Evolutionary conservation across 78 protist genomes (phyloP).

Genomic region (Dictyostelium intermedium): DNA sequence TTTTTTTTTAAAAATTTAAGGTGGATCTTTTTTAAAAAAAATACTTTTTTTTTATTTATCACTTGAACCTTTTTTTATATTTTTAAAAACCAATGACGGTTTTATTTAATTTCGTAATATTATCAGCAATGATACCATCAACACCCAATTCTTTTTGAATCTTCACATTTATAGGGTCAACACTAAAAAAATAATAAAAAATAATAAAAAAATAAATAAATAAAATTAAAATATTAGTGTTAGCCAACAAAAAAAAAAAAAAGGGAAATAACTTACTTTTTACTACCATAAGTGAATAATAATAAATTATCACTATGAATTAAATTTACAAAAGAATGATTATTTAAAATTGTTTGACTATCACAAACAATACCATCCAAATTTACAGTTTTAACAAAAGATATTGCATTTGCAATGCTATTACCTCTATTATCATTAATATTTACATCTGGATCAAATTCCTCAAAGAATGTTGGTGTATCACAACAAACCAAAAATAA

Average conservation of each 20-base stretch:
- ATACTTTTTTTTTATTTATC: too few species aligned
- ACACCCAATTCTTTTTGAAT: constrained; percentile 63
- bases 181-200: neutral
- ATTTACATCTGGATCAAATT: constrained; percentile 69
- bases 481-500: constrained; percentile 64
- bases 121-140: constrained; percentile 69
- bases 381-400: constrained; percentile 67
- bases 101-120: constrained; percentile 61
- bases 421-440: constrained; percentile 52
- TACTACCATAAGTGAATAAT: constrained; percentile 69
- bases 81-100: neutral
- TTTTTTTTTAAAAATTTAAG: too few species aligned
- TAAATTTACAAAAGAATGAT: constrained; percentile 55
- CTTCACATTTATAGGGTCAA: constrained; percentile 60
- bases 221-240: too few species aligned
- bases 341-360: constrained; percentile 22
- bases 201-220: neutral
- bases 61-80: too few species aligned
- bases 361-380: constrained; percentile 75
- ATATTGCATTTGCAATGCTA: constrained; percentile 33
- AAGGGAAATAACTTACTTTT: constrained; percentile 22
- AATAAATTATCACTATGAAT: constrained; percentile 56
- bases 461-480: constrained; percentile 46
- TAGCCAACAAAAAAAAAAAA: neutral
- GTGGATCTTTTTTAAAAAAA: too few species aligned